Evolutionary conservation across 2,329 filamentous ascomycete species (phyloP), one percentile per base, ranked within the genome.

Genomic region (Thermoascus crustaceus): DNA sequence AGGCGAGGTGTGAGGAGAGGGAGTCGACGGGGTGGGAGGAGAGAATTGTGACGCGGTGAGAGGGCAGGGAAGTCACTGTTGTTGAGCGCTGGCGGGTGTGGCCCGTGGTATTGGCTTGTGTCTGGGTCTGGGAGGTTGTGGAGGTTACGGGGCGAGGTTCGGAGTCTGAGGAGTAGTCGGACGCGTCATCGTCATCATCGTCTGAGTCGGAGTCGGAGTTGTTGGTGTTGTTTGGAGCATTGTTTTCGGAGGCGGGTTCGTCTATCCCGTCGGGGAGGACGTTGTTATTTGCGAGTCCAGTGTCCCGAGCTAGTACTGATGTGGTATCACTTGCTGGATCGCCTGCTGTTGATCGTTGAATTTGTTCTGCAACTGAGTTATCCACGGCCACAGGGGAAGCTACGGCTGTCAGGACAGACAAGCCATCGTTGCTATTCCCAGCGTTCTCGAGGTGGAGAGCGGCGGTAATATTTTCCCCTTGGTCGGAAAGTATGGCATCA

Each of bases 21-120:
- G 61, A 59, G 43, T 66, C 62, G 7, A 60, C 57, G 4, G 62
- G 60, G 21, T 62, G 57, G 6, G 57, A 57, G 3, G 62, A 66
- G 17, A 67, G 58, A 10, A 65, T 57, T 3, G 62, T 67, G 10
- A 67, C 55, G 30, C 61, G 54, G 42, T 64, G 61, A 14, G 55
- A 46, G 7, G 44, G 40, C 19, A 46, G 32, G 10, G 38, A 34
- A 10, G 38, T 32, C 25, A 30, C 41, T 11, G 26, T 17, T 37
- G n/a, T 29, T 35, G 33, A 24, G 40, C 30, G 46, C 20, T 41
- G 43, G 19, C 45, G n/a, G n/a, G n/a, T n/a, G n/a, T n/a, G n/a
- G n/a, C n/a, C n/a, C n/a, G n/a, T n/a, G n/a, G n/a, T n/a, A n/a
- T n/a, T n/a, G n/a, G n/a, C n/a, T n/a, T n/a, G n/a, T n/a, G n/a